Conservation (phyloP, 2,329 filamentous ascomycete genomes). For the Lachnellula cervina region DNA sequence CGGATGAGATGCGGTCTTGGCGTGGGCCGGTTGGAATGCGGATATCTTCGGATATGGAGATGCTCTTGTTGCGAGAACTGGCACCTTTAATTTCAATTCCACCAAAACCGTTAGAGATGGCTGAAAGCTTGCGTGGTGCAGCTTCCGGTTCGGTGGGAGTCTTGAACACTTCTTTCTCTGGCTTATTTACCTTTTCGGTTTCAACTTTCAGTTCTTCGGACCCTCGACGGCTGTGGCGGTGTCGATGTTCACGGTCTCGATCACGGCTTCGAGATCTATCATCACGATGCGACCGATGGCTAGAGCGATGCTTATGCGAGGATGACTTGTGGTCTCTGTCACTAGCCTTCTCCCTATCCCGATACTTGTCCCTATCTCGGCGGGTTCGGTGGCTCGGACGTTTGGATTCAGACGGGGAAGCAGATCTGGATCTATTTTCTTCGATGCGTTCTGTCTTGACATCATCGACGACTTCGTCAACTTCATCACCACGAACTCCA, state of each 20-base stretch:
- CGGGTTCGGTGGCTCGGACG: slow-evolving; percentile 56
- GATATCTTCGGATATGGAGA: slow-evolving; percentile 19
- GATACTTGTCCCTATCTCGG: slow-evolving; percentile 50
- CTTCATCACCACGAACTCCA: slow-evolving; percentile 12
- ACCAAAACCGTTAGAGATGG: slow-evolving; percentile 16
- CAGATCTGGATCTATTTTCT: slow-evolving; percentile 57
- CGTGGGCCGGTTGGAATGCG: slow-evolving; percentile 30
- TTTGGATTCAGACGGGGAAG: slow-evolving; percentile 56
- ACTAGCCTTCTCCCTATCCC: slow-evolving; percentile 39
- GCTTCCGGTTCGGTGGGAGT: slow-evolving; percentile 16
- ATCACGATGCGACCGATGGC: slow-evolving; percentile 46
- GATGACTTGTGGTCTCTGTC: slow-evolving; percentile 39
- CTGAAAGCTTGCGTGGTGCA: slow-evolving; percentile 16
- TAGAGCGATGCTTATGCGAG: slow-evolving; percentile 38
- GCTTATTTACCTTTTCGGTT: slow-evolving; percentile 6
- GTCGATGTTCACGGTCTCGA: slow-evolving; percentile 41
- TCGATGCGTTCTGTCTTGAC: slow-evolving; percentile 36
- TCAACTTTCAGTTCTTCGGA: slow-evolving; percentile 20
- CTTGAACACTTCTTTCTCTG: slow-evolving; percentile 1
- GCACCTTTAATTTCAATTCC: slow-evolving; percentile 32
- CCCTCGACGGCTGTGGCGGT: slow-evolving; percentile 23
- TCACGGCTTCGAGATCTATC: slow-evolving; percentile 40
- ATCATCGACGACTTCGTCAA: slow-evolving; percentile 17
- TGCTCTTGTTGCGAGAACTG: slow-evolving; percentile 22
- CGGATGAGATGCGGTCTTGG: slow-evolving; percentile 17